These are phyloP conservation scores for Coemansia sp. DNA, from an alignment of 192 early-diverging fungal species.

Conservation along the genomic window DNA sequence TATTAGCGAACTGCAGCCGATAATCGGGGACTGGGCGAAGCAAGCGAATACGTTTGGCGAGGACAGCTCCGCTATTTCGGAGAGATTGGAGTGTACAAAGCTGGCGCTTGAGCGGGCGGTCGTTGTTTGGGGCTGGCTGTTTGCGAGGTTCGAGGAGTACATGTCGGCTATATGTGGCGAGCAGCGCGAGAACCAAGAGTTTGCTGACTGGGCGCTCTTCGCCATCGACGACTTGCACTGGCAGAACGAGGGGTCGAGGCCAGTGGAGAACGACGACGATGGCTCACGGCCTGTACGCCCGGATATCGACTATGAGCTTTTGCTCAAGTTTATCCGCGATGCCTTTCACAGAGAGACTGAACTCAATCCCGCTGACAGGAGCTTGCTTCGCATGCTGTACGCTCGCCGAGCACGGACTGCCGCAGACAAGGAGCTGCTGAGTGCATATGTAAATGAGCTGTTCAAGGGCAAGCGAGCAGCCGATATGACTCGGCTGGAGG, in stretches of 20 bases:
- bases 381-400: constrained; percentile 3
- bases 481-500: background rate
- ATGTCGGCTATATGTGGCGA: constrained; percentile 27
- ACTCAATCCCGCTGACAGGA: background rate
- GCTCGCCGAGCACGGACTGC: background rate
- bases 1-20: constrained; percentile 12
- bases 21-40: constrained; percentile 7
- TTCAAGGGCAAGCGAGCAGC: background rate
- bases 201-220: constrained; percentile 47
- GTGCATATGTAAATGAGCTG: background rate
- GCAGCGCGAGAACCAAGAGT: constrained; percentile 46
- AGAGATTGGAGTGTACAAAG: background rate
- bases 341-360: constrained; percentile 23
- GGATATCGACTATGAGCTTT: constrained; percentile 35
- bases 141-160: constrained; percentile 30
- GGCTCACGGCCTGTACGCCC: constrained; percentile 38
- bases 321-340: constrained; percentile 36
- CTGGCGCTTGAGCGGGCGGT: constrained; percentile 24
- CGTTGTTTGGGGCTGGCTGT: constrained; percentile 38
- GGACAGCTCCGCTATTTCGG: background rate
- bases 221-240: constrained; percentile 43
- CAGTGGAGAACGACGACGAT: constrained; percentile 25
- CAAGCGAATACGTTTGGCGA: background rate
- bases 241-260: constrained; percentile 46
- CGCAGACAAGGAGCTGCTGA: background rate